Percentiles rank a stretch among this genome's conserved stretches.
Evolutionary conservation across 495 filamentous ascomycete species (phyloP).

Genomic region (Lophiotrema nucula): DNA sequence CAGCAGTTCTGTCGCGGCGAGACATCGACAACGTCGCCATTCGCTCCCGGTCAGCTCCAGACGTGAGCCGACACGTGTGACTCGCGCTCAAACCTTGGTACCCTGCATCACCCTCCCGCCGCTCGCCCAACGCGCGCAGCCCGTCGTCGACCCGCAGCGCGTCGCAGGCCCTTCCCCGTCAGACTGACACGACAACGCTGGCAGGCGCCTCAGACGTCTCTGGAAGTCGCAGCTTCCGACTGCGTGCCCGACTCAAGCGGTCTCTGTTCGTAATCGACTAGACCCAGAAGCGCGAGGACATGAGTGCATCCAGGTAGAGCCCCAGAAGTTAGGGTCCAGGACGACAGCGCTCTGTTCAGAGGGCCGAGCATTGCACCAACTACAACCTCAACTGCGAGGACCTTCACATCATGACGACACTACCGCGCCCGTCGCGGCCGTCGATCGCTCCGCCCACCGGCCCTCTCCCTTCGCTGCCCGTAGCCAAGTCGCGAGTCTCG

Average conservation of each 20-base stretch:
- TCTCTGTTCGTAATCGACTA: background rate
- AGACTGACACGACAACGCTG: constrained; percentile 8
- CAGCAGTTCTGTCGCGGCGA: background rate
- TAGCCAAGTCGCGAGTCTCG: constrained; percentile 64
- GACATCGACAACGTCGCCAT: background rate
- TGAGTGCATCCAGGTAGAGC: constrained; percentile 11
- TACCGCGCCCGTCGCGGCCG: constrained; percentile 64
- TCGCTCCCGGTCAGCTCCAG: background rate
- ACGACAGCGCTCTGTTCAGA: background rate
- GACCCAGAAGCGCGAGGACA: constrained; percentile 12
- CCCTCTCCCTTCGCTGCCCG: constrained; percentile 67
- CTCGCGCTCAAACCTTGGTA: constrained; percentile 16
- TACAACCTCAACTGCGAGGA: background rate
- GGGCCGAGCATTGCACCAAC: no score
- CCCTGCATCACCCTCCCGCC: constrained; percentile 8
- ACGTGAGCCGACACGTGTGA: background rate
- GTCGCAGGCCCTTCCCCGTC: constrained; percentile 6
- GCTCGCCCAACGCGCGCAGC: background rate
- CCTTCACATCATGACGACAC: constrained; percentile 44
- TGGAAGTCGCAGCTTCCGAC: constrained; percentile 9
- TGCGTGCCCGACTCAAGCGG: background rate
- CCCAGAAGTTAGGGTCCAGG: constrained; percentile 2
- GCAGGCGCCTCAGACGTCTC: constrained; percentile 7
- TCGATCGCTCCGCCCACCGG: constrained; percentile 62
- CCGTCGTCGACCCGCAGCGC: background rate